phyloP scores from a whole-genome alignment of 352 stramenopile genomes.

The Globisporangium canariense region DNA sequence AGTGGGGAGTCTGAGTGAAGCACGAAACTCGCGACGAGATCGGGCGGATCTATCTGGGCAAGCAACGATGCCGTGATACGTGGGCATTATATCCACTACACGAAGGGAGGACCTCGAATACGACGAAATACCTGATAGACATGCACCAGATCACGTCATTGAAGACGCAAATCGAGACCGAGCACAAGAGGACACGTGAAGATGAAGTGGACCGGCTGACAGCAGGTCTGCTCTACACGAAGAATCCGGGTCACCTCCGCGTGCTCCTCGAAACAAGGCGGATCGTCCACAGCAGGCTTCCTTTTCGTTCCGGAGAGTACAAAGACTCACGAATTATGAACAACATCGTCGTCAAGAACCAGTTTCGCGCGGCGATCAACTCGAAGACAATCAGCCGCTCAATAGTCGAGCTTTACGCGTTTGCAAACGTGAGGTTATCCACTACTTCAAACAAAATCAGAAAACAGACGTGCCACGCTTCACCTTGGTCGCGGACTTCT shows the following conservation, averaged over 20 bases:
- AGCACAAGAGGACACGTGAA: neutral
- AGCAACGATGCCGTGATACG: neutral
- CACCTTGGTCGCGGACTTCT: slow-evolving; percentile 2
- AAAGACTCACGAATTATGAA: neutral
- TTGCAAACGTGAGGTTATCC: neutral
- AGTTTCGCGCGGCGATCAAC: neutral
- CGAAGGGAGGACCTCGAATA: neutral
- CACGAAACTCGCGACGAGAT: neutral
- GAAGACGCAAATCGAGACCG: neutral
- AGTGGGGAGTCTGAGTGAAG: slow-evolving; percentile 1
- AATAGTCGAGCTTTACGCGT: slow-evolving; percentile 1
- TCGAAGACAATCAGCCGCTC: neutral
- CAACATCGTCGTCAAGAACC: slow-evolving; percentile 1
- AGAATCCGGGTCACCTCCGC: neutral
- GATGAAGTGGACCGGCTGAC: neutral
- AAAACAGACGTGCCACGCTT: neutral
- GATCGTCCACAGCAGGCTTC: neutral
- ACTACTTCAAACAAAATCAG: neutral
- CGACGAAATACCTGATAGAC: neutral
- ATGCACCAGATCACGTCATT: neutral
- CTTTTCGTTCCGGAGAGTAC: slow-evolving; percentile 4
- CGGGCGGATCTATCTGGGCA: neutral
- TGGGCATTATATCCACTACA: neutral
- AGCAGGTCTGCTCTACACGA: neutral
- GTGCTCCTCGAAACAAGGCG: neutral